These are phyloP conservation scores for Citrus maxima DNA, from an alignment of 345 rosid genomes.

Conservation along the genomic window DNA sequence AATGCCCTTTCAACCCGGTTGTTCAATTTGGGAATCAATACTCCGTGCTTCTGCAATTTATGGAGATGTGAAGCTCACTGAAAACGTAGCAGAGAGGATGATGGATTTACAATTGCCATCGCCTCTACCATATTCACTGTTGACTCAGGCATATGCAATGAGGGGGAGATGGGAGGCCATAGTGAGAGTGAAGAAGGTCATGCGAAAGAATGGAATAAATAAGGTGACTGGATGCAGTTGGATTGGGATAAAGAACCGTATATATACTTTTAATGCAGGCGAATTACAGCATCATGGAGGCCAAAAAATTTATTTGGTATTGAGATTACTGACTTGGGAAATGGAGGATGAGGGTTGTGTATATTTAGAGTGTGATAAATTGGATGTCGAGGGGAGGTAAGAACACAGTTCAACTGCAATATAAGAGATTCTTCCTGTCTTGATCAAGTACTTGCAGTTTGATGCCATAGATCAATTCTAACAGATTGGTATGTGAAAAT, in stretches of 20 bases:
- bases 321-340: conserved; percentile 49
- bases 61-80: conserved; percentile 38
- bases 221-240: conserved; percentile 49
- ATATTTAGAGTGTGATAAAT: background rate
- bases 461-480: background rate
- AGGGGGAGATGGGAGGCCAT: conserved; percentile 63
- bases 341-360: conserved; percentile 30
- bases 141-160: conserved; percentile 51
- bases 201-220: conserved; percentile 33
- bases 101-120: conserved; percentile 40
- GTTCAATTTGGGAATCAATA: conserved; percentile 42
- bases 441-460: background rate
- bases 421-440: background rate
- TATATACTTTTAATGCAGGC: conserved; percentile 41
- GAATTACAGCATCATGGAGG: conserved; percentile 54
- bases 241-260: conserved; percentile 40
- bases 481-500: background rate
- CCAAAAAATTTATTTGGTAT: conserved; percentile 28
- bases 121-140: conserved; percentile 39
- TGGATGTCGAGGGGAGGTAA: background rate
- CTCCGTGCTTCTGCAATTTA: conserved; percentile 31
- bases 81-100: conserved; percentile 46
- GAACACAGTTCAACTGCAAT: background rate
- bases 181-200: conserved; percentile 41
- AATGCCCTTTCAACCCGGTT: conserved; percentile 46